Conservation (phyloP, 1,139 yeast genomes). For the Sugiyamaella castrensis region DNA sequence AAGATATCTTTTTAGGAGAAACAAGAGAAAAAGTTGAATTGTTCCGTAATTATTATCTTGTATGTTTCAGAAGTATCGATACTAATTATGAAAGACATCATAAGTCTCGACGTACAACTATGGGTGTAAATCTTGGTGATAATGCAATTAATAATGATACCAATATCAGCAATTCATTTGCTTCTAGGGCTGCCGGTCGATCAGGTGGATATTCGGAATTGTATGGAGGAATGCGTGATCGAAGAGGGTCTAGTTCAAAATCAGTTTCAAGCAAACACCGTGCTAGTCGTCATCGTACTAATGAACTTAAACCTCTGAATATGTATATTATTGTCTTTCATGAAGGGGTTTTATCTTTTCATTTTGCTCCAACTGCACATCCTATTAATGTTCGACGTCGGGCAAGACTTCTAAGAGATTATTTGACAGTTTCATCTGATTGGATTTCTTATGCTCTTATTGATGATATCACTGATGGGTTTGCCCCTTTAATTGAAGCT, state of each 20-base stretch:
- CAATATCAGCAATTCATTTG: constrained; percentile 6
- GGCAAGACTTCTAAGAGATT: constrained; percentile 81
- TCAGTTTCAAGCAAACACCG: constrained; percentile 14
- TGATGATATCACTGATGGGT: constrained; percentile 96
- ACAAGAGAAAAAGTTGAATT: constrained; percentile 93
- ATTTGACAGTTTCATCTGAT: constrained; percentile 84
- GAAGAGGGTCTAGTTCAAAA: constrained; percentile 9
- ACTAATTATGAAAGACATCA: constrained; percentile 37
- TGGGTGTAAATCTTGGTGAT: background rate
- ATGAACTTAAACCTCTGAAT: constrained; percentile 80
- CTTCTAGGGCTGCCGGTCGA: constrained; percentile 4
- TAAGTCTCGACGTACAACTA: background rate
- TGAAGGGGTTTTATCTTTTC: constrained; percentile 89
- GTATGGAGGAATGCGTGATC: constrained; percentile 9
- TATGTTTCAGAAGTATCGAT: constrained; percentile 91
- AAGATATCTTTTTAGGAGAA: constrained; percentile 91
- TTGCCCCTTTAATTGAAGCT: constrained; percentile 92
- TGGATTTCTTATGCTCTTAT: constrained; percentile 97
- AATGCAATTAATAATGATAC: constrained; percentile 2
- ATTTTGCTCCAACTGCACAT: constrained; percentile 92
- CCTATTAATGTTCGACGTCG: constrained; percentile 93
- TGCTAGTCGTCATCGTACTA: constrained; percentile 14
- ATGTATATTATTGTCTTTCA: constrained; percentile 91
- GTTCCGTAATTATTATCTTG: constrained; percentile 83
- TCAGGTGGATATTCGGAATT: constrained; percentile 8